phyloP scores from a whole-genome alignment of 305 asterid species.

The Rubia balearica region DNA sequence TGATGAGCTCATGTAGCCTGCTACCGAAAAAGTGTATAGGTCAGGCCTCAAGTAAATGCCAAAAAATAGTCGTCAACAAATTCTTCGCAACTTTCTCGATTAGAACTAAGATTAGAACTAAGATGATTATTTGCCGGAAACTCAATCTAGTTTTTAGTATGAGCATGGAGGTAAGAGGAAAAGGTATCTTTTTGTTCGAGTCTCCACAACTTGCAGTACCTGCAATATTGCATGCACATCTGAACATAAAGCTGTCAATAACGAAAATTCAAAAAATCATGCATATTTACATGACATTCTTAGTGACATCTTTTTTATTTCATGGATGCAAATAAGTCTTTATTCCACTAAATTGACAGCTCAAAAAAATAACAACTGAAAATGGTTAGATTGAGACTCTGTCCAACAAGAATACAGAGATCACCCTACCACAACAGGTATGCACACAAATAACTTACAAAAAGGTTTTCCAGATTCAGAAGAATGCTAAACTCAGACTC shows the following conservation, averaged over 20 bases:
- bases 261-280: not conserved
- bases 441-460: not conserved
- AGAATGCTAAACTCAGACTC: not conserved
- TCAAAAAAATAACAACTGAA: not conserved
- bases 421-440: not conserved
- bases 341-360: not conserved
- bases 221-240: not conserved
- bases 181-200: not conserved
- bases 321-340: no score
- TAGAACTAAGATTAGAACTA: not conserved
- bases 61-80: not conserved
- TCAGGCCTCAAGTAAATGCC: not conserved
- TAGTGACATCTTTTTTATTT: not conserved
- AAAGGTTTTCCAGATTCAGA: not conserved
- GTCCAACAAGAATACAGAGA: not conserved
- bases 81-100: not conserved
- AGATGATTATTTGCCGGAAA: not conserved
- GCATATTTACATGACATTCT: not conserved
- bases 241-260: not conserved
- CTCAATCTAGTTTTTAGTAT: not conserved
- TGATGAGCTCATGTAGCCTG: slow-evolving; percentile 26
- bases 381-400: not conserved
- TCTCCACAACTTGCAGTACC: not conserved
- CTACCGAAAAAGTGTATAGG: not conserved
- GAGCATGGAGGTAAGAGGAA: not conserved